Evolutionary conservation across 768 basidiomycete genomes (phyloP).

Genomic region (Thelephora ganbajun): DNA sequence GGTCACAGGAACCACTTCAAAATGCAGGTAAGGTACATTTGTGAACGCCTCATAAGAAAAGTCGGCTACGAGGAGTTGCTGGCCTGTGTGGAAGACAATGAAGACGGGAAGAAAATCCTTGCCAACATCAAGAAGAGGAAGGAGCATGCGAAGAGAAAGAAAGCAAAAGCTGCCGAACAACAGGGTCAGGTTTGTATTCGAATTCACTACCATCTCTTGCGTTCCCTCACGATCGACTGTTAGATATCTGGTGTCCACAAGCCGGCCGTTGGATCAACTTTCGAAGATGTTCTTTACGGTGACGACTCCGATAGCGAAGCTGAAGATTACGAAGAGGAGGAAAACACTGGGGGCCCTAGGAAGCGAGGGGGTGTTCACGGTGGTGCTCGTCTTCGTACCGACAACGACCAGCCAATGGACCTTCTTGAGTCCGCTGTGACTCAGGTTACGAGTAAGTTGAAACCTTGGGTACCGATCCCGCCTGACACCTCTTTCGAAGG

Average conservation of each 20-base stretch:
- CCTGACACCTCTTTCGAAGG: slow-evolving; percentile 17
- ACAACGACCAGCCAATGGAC: slow-evolving; percentile 93
- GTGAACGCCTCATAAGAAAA: slow-evolving; percentile 86
- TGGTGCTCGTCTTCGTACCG: slow-evolving; percentile 62
- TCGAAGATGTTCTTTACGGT: slow-evolving; percentile 94
- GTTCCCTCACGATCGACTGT: background rate
- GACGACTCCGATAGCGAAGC: slow-evolving; percentile 85
- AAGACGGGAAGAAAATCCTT: slow-evolving; percentile 78
- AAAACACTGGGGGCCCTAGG: slow-evolving; percentile 21
- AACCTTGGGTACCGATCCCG: background rate
- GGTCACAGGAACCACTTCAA: slow-evolving; percentile 99
- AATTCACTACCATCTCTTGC: slow-evolving; percentile 7
- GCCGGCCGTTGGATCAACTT: slow-evolving; percentile 55
- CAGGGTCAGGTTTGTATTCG: slow-evolving; percentile 41
- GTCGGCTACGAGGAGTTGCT: slow-evolving; percentile 83
- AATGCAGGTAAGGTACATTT: slow-evolving; percentile 89
- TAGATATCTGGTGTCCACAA: slow-evolving; percentile 22
- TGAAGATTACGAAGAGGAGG: slow-evolving; percentile 37
- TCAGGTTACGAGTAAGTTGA: slow-evolving; percentile 49
- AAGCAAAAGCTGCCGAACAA: slow-evolving; percentile 36
- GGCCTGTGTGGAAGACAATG: slow-evolving; percentile 47
- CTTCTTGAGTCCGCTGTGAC: slow-evolving; percentile 69
- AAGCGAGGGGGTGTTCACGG: slow-evolving; percentile 24
- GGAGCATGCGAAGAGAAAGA: slow-evolving; percentile 85
- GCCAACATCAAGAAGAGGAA: slow-evolving; percentile 93